Base-by-base conservation (phyloP, 1,284 basidiomycete species). In the Moniliella sp. region DNA sequence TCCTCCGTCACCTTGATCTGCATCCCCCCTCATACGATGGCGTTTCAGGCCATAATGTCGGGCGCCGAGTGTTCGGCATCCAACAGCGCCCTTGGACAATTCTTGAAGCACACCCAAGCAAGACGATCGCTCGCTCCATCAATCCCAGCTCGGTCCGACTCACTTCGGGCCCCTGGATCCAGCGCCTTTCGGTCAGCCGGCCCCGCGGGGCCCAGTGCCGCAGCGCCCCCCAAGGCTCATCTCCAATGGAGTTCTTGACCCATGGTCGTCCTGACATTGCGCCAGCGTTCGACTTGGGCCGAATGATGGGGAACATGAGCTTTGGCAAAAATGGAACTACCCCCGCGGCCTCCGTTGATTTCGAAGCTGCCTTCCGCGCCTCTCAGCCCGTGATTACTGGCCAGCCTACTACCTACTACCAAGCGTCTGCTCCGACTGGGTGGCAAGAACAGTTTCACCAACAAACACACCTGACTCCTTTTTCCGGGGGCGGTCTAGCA, bases 101-200 rank as follows among this genome's bases (percentile, higher is more conserved):
- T 94, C 27, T 67, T 88, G 38, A 93, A 93, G 61, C 78, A 91
- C 48, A 74, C 83, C 3, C 80, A 84, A n/a, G n/a, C n/a, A n/a
- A 41, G 74, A 74, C 3, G 86, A 94, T 63, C 74, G 78, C 35
- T 82, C 79, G 52, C 62, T 91, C 19, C 81, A 86, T 36, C 50
- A 57, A 36, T 53, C 19, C 15, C 31, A 25, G 23, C 17, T n/a
- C n/a, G n/a, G n/a, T n/a, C n/a, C n/a, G n/a, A n/a, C n/a, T n/a
- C n/a, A n/a, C n/a, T n/a, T n/a, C n/a, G n/a, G n/a, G n/a, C n/a
- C n/a, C n/a, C n/a, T n/a, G n/a, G n/a, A n/a, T n/a, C n/a, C n/a
- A n/a, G n/a, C n/a, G n/a, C n/a, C n/a, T n/a, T n/a, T n/a, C n/a
- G n/a, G n/a, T n/a, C n/a, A n/a, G n/a, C n/a, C n/a, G n/a, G n/a